A percentile compares a stretch with the other conserved stretches of the same genome.
These are phyloP conservation scores for Leucosporidium creatinivorum DNA, from an alignment of 768 basidiomycete genomes.

Conservation along the genomic window DNA sequence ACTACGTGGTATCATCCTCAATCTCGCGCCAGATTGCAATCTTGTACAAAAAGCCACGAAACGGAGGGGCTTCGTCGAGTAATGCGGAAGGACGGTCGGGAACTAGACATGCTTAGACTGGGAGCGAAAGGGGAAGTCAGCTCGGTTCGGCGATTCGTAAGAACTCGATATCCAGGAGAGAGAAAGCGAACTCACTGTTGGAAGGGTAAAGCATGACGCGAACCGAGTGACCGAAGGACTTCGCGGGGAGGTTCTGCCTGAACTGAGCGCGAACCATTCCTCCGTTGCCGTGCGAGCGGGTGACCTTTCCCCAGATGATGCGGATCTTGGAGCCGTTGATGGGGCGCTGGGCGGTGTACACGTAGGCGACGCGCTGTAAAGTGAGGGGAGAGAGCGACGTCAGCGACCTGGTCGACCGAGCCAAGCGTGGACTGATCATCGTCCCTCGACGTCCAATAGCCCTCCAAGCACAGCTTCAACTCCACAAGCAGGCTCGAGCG, in stretches of 20 bases:
- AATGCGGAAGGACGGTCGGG: not conserved
- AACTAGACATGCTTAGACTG: slow-evolving; percentile 12
- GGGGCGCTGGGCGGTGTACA: slow-evolving; percentile 94
- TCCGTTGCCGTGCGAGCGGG: slow-evolving; percentile 53
- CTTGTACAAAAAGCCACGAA: too few species aligned
- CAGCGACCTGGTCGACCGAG: not conserved
- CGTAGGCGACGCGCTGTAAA: slow-evolving; percentile 82
- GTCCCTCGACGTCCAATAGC: too few species aligned
- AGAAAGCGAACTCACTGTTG: slow-evolving; percentile 47
- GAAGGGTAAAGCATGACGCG: slow-evolving; percentile 93
- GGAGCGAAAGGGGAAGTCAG: not conserved
- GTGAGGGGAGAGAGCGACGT: slow-evolving; percentile 8
- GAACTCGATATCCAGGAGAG: not conserved
- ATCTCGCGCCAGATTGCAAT: too few species aligned
- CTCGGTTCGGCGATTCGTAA: too few species aligned
- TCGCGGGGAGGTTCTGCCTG: slow-evolving; percentile 82
- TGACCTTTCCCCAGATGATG: slow-evolving; percentile 78
- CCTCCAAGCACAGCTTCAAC: too few species aligned
- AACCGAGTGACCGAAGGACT: slow-evolving; percentile 84
- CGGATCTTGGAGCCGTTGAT: slow-evolving; percentile 90
- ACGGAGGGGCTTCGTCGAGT: not conserved
- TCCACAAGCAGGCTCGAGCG: too few species aligned
- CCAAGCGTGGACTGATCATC: too few species aligned
- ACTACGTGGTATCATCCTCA: too few species aligned
- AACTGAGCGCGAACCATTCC: slow-evolving; percentile 98